Conservation (phyloP, 2,329 filamentous ascomycete genomes). For the Plenodomus lindquistii region DNA sequence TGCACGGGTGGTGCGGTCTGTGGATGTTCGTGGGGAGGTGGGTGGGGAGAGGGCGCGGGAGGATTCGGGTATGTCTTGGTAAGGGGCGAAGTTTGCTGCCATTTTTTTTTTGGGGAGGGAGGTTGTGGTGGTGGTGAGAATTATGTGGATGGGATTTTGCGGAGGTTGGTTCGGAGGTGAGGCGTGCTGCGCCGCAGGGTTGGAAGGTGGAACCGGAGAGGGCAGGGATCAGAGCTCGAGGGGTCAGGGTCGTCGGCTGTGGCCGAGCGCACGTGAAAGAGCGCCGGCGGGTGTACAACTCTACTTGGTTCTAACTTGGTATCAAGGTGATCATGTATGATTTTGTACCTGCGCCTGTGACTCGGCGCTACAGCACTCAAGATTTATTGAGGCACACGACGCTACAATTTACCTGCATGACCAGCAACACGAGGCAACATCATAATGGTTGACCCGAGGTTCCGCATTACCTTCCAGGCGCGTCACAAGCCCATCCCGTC, state of each 20-base stretch:
- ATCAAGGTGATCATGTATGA: too few relatives aligned
- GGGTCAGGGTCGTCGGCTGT: not conserved
- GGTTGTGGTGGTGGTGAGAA: not conserved
- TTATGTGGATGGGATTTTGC: not conserved
- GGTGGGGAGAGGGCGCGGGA: constrained; percentile 79
- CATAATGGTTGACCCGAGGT: not conserved
- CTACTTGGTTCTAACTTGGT: too few relatives aligned
- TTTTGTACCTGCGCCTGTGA: too few relatives aligned
- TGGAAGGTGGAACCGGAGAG: too few relatives aligned
- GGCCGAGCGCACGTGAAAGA: not conserved
- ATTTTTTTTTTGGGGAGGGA: constrained; percentile 23
- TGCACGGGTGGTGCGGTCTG: constrained; percentile 33
- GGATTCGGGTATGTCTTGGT: constrained; percentile 90
- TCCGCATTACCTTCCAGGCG: constrained; percentile 8
- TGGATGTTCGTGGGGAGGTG: constrained; percentile 48
- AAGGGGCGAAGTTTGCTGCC: constrained; percentile 78
- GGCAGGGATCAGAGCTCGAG: too few relatives aligned
- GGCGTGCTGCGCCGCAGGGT: not conserved
- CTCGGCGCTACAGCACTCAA: not conserved
- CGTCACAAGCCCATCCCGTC: constrained; percentile 6
- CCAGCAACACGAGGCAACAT: not conserved
- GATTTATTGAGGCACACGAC: not conserved
- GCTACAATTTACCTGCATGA: not conserved
- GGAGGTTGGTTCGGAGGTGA: too few relatives aligned
- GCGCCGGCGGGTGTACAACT: not conserved